Base-by-base conservation (phyloP, 331 rosid genomes). In the Cucumis variabilis region DNA sequence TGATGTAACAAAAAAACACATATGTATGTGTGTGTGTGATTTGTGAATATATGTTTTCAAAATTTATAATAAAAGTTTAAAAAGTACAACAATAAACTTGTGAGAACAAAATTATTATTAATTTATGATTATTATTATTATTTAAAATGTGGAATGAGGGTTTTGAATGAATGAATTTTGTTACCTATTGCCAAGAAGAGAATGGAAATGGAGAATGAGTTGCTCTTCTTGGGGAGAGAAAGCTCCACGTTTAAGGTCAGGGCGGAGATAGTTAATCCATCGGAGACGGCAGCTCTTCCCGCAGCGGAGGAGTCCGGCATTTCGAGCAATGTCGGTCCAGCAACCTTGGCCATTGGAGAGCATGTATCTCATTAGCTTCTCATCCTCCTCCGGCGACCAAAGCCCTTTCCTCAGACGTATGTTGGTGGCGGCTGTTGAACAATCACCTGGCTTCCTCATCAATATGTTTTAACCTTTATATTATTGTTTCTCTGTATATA, bases 311-410 rank as follows among this genome's bases (percentile, higher is more conserved):
- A 96, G 97, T 3, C 98, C 99, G 6, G 98, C 96, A 87, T 94
- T 96, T 71, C 94, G 92, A 5, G 99, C 98, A 82, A 95, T 91
- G 90, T 96, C 98, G 88, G 94, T 95, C 99, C 99, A 96, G 30
- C 99, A 96, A 0, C 99, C 99, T 92, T 96, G 98, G 74, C 98
- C 99, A 46, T 93, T 96, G 48, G 93, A 95, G 41, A 95, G 11
- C 99, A 96, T 96, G 89, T 96, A 95, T 90, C 95, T 92, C 88
- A 96, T 85, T 23, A 96, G 93, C 82, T 93, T 96, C 92, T 96
- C 98, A 44, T 96, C 99, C 90, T 96, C 99, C 84, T 96, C 98
- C 0, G 99, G 99, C 28, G 99, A 96, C 99, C 99, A 96, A 75
- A 96, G 78, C 0, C 99, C 99, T 30, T 96, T 96, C 89, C 98